A percentile compares a stretch with the other conserved stretches of the same genome.
Conservation (phyloP, 2,329 filamentous ascomycete species). For the Colletotrichum sp. region DNA sequence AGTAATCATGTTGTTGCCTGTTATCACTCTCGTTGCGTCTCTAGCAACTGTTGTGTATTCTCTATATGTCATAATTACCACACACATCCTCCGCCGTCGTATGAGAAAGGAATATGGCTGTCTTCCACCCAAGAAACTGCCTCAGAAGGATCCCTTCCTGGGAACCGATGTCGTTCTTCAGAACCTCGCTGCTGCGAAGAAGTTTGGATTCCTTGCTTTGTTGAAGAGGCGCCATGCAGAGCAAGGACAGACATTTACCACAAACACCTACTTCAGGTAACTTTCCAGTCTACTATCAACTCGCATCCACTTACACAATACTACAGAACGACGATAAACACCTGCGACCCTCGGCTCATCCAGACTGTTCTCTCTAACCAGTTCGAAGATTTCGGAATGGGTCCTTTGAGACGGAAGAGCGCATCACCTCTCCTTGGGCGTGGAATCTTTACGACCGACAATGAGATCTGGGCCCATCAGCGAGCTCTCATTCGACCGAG, state of each 20-base stretch:
- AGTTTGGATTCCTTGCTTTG: neutral
- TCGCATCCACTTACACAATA: neutral
- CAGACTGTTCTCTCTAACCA: slow-evolving; percentile 58
- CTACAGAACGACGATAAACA: slow-evolving; percentile 4
- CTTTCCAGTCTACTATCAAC: neutral
- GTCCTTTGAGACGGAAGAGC: slow-evolving; percentile 37
- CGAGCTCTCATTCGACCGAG: slow-evolving; percentile 38
- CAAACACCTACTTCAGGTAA: neutral
- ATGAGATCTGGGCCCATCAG: slow-evolving; percentile 49
- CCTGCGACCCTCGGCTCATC: slow-evolving; percentile 55
- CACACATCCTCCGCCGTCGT: neutral
- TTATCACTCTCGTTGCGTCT: neutral
- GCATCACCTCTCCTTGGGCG: slow-evolving; percentile 39
- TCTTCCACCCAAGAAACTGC: neutral
- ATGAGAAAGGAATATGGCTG: slow-evolving; percentile 5
- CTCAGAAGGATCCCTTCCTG: neutral
- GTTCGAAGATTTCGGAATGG: slow-evolving; percentile 54
- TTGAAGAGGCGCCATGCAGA: neutral
- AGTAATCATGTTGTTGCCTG: neutral
- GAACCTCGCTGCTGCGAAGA: neutral
- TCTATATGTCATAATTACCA: neutral
- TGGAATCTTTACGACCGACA: slow-evolving; percentile 52
- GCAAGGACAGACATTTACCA: slow-evolving; percentile 5
- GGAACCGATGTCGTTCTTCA: neutral
- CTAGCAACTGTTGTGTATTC: neutral